Base-by-base conservation (phyloP, 345 rosid genomes). In the Conringia planisiliqua region DNA sequence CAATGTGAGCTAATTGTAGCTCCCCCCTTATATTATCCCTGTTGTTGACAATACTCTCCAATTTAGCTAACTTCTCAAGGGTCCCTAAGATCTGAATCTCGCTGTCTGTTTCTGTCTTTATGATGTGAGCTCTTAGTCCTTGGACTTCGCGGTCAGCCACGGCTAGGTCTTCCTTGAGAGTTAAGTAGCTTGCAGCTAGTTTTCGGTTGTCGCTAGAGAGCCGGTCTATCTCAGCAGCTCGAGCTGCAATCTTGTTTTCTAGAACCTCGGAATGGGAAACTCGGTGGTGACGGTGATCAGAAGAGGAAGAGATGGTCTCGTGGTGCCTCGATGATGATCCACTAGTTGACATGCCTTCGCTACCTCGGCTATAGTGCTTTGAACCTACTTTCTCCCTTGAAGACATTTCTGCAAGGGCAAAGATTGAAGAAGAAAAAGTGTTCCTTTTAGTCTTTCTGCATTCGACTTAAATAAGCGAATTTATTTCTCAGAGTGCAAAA, bases 21-120 rank as follows among this genome's bases (percentile, higher is more conserved):
- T 91, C 97, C 50, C 80, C 78, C 73, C 83, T 89, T 22, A 91
- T 82, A 72, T 74, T 83, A 57, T 91, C 97, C 71, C 88, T 85
- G 36, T 82, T 87, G 74, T 83, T 77, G 27, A 87, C 78, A 50
- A 78, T 82, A 33, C 72, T 73, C 70, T 91, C 96, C 82, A 80
- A 74, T 82, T 83, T 91, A 0, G 76, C 77, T 50, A 88, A 86
- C 73, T 91, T 91, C 59, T 91, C 96, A 44, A 78, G 62, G 51
- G 85, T 76, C 22, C 83, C 84, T 78, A 86, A 84, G 69, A 93
- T 85, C 82, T 88, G 96, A 75, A 86, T 85, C 78, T 89, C 96
- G 59, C 86, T 82, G 51, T 91, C 97, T 36, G 87, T 82, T 72
- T 86, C 89, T 9, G 82, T 86, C 81, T 93, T 88, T 72, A 78